phyloP scores from a whole-genome alignment of 176 grass and related monocot species.

The Melocanna baccifera region DNA sequence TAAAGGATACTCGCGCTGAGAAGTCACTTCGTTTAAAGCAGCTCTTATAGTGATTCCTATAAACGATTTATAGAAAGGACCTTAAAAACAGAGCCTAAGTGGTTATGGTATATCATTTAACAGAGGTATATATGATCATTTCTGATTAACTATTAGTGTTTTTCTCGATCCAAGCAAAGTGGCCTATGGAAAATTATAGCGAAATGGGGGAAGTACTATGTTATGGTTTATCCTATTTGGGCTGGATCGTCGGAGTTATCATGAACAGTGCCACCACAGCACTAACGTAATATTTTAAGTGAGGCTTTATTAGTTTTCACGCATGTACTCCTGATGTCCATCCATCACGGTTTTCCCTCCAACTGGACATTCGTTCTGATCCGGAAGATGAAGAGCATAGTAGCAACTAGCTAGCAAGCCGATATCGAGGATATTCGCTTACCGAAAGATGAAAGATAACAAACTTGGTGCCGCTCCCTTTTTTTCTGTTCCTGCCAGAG shows the following conservation, averaged over 20 bases:
- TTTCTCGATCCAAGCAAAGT: too few species aligned
- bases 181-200: too few species aligned
- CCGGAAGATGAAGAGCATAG: background rate
- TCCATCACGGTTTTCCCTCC: background rate
- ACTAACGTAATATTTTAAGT: background rate
- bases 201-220: background rate
- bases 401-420: background rate
- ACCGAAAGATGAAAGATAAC: too few species aligned
- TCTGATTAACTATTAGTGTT: too few species aligned
- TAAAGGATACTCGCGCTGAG: too few species aligned
- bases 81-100: too few species aligned
- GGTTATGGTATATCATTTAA: too few species aligned
- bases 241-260: slow-evolving; percentile 18
- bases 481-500: background rate
- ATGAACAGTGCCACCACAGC: slow-evolving; percentile 9
- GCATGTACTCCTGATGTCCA: background rate
- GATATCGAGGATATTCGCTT: slow-evolving; percentile 28
- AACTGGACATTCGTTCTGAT: slow-evolving; percentile 45
- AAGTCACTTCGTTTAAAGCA: too few species aligned
- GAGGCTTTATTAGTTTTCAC: slow-evolving; percentile 22
- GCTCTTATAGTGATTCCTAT: too few species aligned
- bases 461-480: too few species aligned
- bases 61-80: too few species aligned
- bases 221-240: background rate
- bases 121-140: too few species aligned